Conservation (phyloP, 257 asterid genomes). For the Penstemon davidsonii region DNA sequence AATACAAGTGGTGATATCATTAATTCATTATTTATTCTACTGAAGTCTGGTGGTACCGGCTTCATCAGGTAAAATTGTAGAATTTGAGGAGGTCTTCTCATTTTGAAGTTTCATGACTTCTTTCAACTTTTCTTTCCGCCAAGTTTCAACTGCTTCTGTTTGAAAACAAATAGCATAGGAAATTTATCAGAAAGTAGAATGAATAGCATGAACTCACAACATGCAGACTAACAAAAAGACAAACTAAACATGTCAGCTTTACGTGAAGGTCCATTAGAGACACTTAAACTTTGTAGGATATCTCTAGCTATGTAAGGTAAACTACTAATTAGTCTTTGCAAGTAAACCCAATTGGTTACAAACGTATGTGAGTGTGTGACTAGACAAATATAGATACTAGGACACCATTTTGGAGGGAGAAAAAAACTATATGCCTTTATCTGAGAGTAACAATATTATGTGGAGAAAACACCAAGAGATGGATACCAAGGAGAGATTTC, state of each 20-base stretch:
- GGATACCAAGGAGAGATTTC: no score
- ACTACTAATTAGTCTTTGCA: no score
- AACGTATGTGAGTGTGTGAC: no score
- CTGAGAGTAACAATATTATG: no score
- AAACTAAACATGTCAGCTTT: background rate
- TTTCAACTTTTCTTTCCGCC: slow-evolving; percentile 69
- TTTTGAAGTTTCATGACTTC: slow-evolving; percentile 48
- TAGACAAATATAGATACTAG: no score
- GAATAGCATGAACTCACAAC: slow-evolving; percentile 14
- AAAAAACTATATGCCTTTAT: no score
- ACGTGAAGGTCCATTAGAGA: no score
- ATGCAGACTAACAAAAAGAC: slow-evolving; percentile 7
- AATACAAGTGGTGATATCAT: background rate
- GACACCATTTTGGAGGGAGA: no score
- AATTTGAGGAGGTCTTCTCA: slow-evolving; percentile 43
- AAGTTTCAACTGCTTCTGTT: slow-evolving; percentile 71
- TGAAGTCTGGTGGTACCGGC: slow-evolving; percentile 52
- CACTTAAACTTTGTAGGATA: no score
- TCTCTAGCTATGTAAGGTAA: no score
- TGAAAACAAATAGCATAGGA: slow-evolving; percentile 22
- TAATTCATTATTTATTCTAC: background rate
- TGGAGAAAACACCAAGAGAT: no score
- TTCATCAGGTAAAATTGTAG: slow-evolving; percentile 64
- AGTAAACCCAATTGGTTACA: no score
- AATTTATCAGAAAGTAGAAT: slow-evolving; percentile 20